Evolutionary conservation across 495 filamentous ascomycete species (phyloP), one percentile per base, ranked within the genome.

Genomic region (Letharia lupina): DNA sequence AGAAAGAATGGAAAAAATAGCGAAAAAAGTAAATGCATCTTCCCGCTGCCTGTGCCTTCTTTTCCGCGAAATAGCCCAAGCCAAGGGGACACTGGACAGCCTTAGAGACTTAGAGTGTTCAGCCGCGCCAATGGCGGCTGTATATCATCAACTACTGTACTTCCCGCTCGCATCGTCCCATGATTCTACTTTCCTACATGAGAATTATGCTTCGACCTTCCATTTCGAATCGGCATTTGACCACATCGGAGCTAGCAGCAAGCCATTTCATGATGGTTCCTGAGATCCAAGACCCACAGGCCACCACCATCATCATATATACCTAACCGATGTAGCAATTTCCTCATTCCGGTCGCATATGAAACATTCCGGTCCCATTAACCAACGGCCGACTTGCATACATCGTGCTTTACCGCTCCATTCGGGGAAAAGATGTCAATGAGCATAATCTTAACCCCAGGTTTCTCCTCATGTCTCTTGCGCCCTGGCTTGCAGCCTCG

Each of bases 121-220:
- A 37, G 1, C 54, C 54, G 54, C 54, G 54, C 54, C 54, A 57
- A 57, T 57, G 54, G 54, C 54, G 54, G 6, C 54, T 57, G 7
- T 57, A 57, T 57, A 7, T 37, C 54, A 6, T 57, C 5, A 8
- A 57, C 37, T 39, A 39, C 23, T 28, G 16, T 28, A 37, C 28
- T 16, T 56, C 13, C 52, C 31, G 52, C 52, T 50, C 23, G 23
- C 23, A 28, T 28, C 23, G 23, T 28, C 23, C 23, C 23, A 28
- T 28, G 23, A 28, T 28, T 28, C 23, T 28, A 28, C 23, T 28
- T 28, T 28, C 0, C 23, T 28, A 28, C 23, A 28, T 28, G 23
- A 28, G 1, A 28, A 28, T 28, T 28, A 28, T 28, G 1, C 23
- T 28, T n/a, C 44, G 20, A 3, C 44, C 45, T 48, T 48, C 45